A percentile compares a stretch with the other conserved stretches of the same genome.
Conservation (phyloP, 768 basidiomycete species). For the Fibroporia radiculosa region DNA sequence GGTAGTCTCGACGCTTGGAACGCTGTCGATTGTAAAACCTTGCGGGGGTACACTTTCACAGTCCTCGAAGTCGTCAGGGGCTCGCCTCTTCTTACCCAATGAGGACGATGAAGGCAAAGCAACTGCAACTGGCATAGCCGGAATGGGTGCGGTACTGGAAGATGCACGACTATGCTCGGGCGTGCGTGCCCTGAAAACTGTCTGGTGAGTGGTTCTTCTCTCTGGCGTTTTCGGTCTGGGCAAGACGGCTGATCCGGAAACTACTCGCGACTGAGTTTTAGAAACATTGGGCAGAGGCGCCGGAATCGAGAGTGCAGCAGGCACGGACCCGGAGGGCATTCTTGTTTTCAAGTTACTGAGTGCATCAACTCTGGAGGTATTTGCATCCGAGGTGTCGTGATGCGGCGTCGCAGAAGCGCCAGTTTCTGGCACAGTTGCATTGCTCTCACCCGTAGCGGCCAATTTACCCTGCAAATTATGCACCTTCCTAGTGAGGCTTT, state of each 20-base stretch:
- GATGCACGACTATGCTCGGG: constrained; percentile 29
- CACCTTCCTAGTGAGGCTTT: constrained; percentile 64
- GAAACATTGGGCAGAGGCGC: constrained; percentile 31
- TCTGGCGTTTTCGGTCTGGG: constrained; percentile 25
- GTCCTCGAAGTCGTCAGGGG: constrained; percentile 71
- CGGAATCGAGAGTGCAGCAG: constrained; percentile 11
- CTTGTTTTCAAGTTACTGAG: no score
- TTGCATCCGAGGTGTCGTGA: no score
- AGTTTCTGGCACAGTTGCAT: constrained; percentile 3
- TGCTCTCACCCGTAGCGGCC: constrained; percentile 30
- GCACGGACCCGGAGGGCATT: no score
- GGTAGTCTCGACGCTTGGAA: constrained; percentile 23
- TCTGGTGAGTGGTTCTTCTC: constrained; percentile 24
- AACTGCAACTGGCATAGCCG: constrained; percentile 2
- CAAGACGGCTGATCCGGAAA: constrained; percentile 14
- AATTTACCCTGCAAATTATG: constrained; percentile 66
- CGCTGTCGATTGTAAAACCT: constrained; percentile 51
- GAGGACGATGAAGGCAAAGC: constrained; percentile 27
- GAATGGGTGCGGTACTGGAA: constrained; percentile 3
- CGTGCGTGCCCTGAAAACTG: constrained; percentile 46
- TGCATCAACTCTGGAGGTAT: no score
- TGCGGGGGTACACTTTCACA: constrained; percentile 51
- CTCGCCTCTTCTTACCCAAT: constrained; percentile 60
- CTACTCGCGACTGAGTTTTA: constrained; percentile 41
- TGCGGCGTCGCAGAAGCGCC: constrained; percentile 6